Percentiles rank a stretch among this genome's conserved stretches.
Conservation (phyloP, 257 asterid species). For the Nicotiana otophora region DNA sequence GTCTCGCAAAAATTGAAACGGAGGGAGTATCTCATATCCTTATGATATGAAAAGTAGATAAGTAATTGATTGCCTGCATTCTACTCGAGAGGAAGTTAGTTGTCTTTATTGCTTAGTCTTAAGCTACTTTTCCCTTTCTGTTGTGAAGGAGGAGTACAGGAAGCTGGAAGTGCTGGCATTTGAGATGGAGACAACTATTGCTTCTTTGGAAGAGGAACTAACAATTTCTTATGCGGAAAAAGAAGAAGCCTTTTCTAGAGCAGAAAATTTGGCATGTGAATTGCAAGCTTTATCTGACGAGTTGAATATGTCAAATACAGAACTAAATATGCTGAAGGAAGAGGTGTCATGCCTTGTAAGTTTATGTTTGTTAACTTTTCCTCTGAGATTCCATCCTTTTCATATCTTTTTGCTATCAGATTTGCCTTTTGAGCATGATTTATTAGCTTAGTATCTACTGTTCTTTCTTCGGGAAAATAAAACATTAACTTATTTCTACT, state of each 20-base stretch:
- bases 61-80: neutral
- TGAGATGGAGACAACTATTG: slow-evolving; percentile 86
- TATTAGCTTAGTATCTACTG: slow-evolving; percentile 5
- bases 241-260: slow-evolving; percentile 49
- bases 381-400: slow-evolving; percentile 7
- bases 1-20: too few species aligned
- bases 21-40: neutral
- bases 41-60: neutral
- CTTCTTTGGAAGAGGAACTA: slow-evolving; percentile 70
- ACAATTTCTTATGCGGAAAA: slow-evolving; percentile 43
- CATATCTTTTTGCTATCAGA: neutral
- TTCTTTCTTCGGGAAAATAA: slow-evolving; percentile 3
- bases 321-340: slow-evolving; percentile 47
- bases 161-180: slow-evolving; percentile 83
- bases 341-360: slow-evolving; percentile 75
- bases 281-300: slow-evolving; percentile 48
- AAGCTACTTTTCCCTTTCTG: slow-evolving; percentile 1
- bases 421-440: slow-evolving; percentile 2
- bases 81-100: neutral
- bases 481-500: neutral
- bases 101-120: neutral
- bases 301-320: slow-evolving; percentile 47
- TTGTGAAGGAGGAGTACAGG: slow-evolving; percentile 67
- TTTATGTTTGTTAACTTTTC: slow-evolving; percentile 8
- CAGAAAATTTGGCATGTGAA: slow-evolving; percentile 66